A percentile compares a stretch with the other conserved stretches of the same genome.
Conservation (phyloP, 495 filamentous ascomycete genomes). For the Hapsidospora chrysogenum region DNA sequence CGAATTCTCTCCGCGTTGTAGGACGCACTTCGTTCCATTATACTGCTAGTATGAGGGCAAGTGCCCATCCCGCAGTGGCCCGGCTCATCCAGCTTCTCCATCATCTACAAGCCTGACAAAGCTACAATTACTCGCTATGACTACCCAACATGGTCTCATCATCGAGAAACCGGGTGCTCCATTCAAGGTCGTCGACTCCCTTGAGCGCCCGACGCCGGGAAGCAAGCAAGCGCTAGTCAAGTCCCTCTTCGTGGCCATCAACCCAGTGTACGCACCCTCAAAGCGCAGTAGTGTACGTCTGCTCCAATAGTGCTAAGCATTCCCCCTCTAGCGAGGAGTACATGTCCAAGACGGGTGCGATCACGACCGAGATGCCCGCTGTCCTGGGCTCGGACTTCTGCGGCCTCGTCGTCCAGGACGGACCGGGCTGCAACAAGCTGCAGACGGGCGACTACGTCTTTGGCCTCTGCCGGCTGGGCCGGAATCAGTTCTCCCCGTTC, state of each 20-base stretch:
- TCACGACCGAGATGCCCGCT: constrained; percentile 8
- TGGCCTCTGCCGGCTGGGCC: constrained; percentile 24
- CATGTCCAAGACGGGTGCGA: constrained; percentile 9
- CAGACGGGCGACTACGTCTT: constrained; percentile 18
- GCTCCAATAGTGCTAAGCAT: neutral
- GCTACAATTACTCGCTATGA: too few relatives aligned
- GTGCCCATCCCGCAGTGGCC: too few relatives aligned
- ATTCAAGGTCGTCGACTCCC: too few relatives aligned
- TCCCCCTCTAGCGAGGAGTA: constrained; percentile 8
- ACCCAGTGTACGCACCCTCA: constrained; percentile 13
- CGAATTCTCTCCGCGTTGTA: too few relatives aligned
- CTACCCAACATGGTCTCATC: too few relatives aligned
- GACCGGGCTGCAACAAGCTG: constrained; percentile 28
- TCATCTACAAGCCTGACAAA: too few relatives aligned
- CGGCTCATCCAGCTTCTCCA: too few relatives aligned
- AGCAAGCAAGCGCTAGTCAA: too few relatives aligned
- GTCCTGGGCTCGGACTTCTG: constrained; percentile 49
- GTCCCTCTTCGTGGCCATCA: constrained; percentile 37
- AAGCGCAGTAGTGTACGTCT: neutral
- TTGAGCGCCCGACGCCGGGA: too few relatives aligned
- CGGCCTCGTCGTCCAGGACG: constrained; percentile 41
- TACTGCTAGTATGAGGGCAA: too few relatives aligned
- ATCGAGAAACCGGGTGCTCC: too few relatives aligned
- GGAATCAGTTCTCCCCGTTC: constrained; percentile 19
- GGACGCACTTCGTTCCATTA: too few relatives aligned